Evolutionary conservation across 331 rosid species (phyloP).

Genomic region (Quercus phellos): DNA sequence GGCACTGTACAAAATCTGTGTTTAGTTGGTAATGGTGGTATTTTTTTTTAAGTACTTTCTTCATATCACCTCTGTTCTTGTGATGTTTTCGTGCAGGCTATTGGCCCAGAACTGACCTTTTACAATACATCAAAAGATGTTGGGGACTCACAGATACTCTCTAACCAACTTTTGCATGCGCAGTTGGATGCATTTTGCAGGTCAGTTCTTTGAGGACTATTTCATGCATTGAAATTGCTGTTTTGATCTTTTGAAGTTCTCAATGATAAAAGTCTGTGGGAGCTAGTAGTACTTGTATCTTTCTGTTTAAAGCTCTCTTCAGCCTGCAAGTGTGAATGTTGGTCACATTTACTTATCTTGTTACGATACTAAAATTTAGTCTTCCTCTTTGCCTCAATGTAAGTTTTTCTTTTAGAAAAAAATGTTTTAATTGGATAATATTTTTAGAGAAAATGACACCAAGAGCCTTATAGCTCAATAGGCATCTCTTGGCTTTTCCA

Average conservation of each 20-base stretch:
- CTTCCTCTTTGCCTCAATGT: no score
- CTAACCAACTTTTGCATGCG: constrained; percentile 82
- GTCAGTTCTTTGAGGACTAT: constrained; percentile 24
- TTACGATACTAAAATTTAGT: neutral
- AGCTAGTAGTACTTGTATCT: neutral
- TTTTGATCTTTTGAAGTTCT: neutral
- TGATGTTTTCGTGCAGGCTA: constrained; percentile 56
- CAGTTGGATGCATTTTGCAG: constrained; percentile 92
- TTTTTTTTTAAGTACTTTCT: neutral
- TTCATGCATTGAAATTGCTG: neutral
- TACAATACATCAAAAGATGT: constrained; percentile 71
- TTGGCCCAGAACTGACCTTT: constrained; percentile 93
- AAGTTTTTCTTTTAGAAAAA: no score
- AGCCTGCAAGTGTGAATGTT: neutral
- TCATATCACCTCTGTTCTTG: neutral
- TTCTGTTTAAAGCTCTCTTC: neutral
- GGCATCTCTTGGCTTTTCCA: no score
- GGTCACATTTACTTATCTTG: neutral
- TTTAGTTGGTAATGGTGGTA: neutral
- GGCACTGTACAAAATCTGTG: neutral
- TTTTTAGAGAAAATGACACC: no score
- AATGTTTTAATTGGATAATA: no score
- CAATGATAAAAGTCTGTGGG: neutral
- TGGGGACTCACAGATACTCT: constrained; percentile 52
- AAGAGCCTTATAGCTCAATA: no score